A percentile compares a stretch with the other conserved stretches of the same genome.
phyloP scores from a whole-genome alignment of 768 basidiomycete genomes.

The Psilocybe tampanensis region DNA sequence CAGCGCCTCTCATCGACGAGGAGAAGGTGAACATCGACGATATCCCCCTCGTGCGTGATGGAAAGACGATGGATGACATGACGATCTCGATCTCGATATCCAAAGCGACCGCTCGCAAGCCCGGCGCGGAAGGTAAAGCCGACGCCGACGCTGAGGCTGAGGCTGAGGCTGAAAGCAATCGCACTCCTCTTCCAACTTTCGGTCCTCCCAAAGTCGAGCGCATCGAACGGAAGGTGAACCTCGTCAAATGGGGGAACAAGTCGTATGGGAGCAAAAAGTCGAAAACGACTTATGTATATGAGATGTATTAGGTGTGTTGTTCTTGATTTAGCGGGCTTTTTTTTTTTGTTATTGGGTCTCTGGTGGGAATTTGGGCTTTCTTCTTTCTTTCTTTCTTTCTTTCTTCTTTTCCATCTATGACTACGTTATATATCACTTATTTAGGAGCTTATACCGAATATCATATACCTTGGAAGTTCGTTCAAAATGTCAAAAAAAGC shows the following conservation, averaged over 20 bases:
- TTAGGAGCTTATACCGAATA: too few relatives aligned
- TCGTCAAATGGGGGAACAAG: conserved; percentile 19
- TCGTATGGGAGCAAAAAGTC: conserved; percentile 19
- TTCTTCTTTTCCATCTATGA: too few relatives aligned
- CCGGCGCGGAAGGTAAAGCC: too few relatives aligned
- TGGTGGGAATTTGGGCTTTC: too few relatives aligned
- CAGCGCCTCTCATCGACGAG: neutral
- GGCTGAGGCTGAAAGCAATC: too few relatives aligned
- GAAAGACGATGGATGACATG: conserved; percentile 11
- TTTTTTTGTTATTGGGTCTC: too few relatives aligned
- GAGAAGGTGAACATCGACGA: conserved; percentile 3
- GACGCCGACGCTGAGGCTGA: too few relatives aligned
- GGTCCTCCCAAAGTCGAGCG: conserved; percentile 8
- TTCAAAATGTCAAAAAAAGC: too few relatives aligned
- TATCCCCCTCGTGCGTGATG: conserved; percentile 18
- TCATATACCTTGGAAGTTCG: too few relatives aligned
- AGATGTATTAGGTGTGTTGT: conserved; percentile 9
- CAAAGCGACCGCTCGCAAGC: conserved; percentile 6
- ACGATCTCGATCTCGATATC: conserved; percentile 18
- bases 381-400: too few relatives aligned
- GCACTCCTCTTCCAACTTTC: too few relatives aligned
- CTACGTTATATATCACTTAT: too few relatives aligned
- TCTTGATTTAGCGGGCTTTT: neutral
- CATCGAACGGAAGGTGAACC: conserved; percentile 11
- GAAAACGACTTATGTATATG: conserved; percentile 17